These are phyloP conservation scores for Simmondsia chinensis DNA, from an alignment of 148 eudicot genomes.

Conservation along the genomic window DNA sequence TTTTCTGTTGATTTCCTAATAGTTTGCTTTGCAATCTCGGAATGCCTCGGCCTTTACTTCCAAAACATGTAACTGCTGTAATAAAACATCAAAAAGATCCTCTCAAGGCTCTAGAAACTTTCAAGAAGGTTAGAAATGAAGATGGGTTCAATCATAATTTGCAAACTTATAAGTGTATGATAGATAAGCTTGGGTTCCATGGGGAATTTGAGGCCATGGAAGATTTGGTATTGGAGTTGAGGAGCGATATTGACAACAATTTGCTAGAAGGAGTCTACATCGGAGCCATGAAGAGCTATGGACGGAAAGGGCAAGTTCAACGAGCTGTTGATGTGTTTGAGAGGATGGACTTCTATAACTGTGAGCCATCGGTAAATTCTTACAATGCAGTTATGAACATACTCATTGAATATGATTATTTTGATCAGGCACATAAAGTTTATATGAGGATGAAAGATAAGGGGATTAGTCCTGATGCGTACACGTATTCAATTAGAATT, in stretches of 20 bases:
- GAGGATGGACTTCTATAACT: slow-evolving; percentile 88
- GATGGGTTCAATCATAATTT: slow-evolving; percentile 70
- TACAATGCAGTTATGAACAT: slow-evolving; percentile 81
- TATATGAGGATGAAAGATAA: slow-evolving; percentile 80
- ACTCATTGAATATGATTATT: slow-evolving; percentile 58
- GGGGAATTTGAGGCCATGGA: slow-evolving; percentile 85
- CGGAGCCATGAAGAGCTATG: slow-evolving; percentile 73
- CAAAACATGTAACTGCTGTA: slow-evolving; percentile 88
- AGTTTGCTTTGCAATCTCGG: slow-evolving; percentile 11
- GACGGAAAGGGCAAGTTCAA: slow-evolving; percentile 68
- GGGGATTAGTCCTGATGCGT: slow-evolving; percentile 64
- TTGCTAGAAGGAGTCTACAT: slow-evolving; percentile 77
- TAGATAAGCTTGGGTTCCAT: slow-evolving; percentile 71
- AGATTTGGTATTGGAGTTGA: slow-evolving; percentile 52
- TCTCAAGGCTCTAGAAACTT: slow-evolving; percentile 72
- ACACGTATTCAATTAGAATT: slow-evolving; percentile 76
- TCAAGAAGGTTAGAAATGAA: slow-evolving; percentile 62
- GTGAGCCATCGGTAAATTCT: slow-evolving; percentile 58
- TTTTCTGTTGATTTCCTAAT: no score
- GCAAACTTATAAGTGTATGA: slow-evolving; percentile 53
- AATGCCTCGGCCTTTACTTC: slow-evolving; percentile 60
- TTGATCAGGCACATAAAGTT: slow-evolving; percentile 87
- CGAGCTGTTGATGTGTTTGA: slow-evolving; percentile 86
- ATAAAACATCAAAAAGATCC: slow-evolving; percentile 79
- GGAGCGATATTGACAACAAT: slow-evolving; percentile 42